A percentile compares a stretch with the other conserved stretches of the same genome.
Evolutionary conservation across 192 early-diverging fungal species (phyloP).

Genomic region (Allomyces macrogynus): DNA sequence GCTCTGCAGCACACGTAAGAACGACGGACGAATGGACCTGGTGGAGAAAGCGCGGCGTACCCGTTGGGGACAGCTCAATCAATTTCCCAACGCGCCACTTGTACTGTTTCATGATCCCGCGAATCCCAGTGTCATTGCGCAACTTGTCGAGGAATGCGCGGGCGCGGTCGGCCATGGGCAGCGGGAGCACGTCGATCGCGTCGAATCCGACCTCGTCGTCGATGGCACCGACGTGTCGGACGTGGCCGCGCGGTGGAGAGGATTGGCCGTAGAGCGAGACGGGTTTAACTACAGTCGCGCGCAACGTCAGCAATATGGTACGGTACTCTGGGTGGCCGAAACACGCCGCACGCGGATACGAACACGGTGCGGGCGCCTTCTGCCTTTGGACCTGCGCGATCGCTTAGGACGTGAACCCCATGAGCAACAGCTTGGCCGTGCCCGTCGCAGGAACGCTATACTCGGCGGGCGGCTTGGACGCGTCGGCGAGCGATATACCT

Average conservation of each 20-base stretch:
- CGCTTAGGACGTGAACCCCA: slow-evolving; percentile 23
- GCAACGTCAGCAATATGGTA: not conserved
- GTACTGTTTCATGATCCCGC: slow-evolving; percentile 30
- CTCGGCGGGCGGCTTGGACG: slow-evolving; percentile 5
- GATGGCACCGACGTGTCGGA: not conserved
- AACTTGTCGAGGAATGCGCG: slow-evolving; percentile 37
- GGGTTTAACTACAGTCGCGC: slow-evolving; percentile 1
- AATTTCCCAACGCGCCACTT: slow-evolving; percentile 45
- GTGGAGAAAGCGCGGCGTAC: no score
- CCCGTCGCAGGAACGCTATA: slow-evolving; percentile 7
- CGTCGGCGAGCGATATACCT: slow-evolving; percentile 5
- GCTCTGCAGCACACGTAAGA: slow-evolving; percentile 12
- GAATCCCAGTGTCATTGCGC: slow-evolving; percentile 38
- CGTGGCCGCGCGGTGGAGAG: not conserved
- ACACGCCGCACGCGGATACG: not conserved
- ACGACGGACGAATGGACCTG: no score
- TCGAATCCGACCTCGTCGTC: slow-evolving; percentile 35
- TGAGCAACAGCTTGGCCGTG: slow-evolving; percentile 24
- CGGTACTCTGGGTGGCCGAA: no score
- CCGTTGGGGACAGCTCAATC: slow-evolving; percentile 40
- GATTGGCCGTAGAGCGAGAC: slow-evolving; percentile 1
- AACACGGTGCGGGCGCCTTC: slow-evolving; percentile 5
- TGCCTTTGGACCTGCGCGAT: slow-evolving; percentile 13
- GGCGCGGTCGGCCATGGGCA: slow-evolving; percentile 32
- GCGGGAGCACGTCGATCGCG: slow-evolving; percentile 26